Evolutionary conservation across 2,329 filamentous ascomycete genomes (phyloP).

Genomic region (Elsinoe necatrix): DNA sequence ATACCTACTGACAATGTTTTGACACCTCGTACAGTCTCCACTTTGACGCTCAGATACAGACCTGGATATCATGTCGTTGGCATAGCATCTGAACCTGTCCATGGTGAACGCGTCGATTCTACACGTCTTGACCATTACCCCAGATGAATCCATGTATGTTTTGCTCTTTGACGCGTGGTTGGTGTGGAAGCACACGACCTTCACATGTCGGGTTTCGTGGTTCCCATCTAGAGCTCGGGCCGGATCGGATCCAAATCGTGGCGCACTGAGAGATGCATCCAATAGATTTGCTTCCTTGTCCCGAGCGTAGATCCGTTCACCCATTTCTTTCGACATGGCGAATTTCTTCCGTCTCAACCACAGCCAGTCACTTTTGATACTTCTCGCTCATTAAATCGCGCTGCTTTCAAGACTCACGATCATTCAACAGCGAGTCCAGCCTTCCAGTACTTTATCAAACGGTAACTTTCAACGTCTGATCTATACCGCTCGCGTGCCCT

Average conservation of each 20-base stretch:
- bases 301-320: constrained; percentile 10
- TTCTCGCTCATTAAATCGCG: background rate
- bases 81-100: background rate
- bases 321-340: background rate
- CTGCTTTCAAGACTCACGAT: constrained; percentile 8
- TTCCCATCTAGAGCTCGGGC: constrained; percentile 2
- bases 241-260: constrained; percentile 4
- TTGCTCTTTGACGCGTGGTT: background rate
- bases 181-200: constrained; percentile 6
- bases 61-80: background rate
- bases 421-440: constrained; percentile 1
- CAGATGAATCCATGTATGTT: background rate
- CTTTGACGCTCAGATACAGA: constrained; percentile 3
- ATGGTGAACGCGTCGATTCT: background rate
- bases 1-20: background rate
- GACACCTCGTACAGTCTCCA: background rate
- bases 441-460: background rate
- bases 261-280: background rate
- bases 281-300: constrained; percentile 6
- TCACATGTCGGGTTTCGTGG: constrained; percentile 1
- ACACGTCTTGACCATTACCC: background rate
- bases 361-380: background rate
- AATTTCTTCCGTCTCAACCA: constrained; percentile 10
- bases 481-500: constrained; percentile 8
- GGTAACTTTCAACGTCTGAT: background rate